Evolutionary conservation across 805 yeast species (phyloP).

Genomic region (Pichia kluyveri): DNA sequence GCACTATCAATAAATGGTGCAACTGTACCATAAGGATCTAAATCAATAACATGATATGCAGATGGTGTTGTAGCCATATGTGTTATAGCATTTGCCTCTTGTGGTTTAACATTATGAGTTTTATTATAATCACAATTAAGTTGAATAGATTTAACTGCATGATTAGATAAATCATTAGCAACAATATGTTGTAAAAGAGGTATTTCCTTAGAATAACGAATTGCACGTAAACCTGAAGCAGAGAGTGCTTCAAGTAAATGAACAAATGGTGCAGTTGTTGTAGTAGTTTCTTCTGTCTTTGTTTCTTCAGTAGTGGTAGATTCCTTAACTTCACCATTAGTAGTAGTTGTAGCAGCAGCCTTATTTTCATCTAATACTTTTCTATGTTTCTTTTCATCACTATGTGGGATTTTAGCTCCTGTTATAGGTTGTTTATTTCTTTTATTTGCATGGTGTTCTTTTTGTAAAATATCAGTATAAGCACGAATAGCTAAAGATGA

Average conservation of each 20-base stretch:
- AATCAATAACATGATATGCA: conserved; percentile 76
- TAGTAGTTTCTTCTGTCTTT: conserved; percentile 3
- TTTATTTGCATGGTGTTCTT: conserved; percentile 27
- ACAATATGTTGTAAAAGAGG: conserved; percentile 64
- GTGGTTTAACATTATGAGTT: conserved; percentile 51
- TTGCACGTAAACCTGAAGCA: conserved; percentile 92
- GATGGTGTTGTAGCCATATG: conserved; percentile 52
- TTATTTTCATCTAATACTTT: conserved; percentile 7
- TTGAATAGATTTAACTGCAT: conserved; percentile 76
- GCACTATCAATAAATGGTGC: conserved; percentile 94
- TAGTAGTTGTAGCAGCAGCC: conserved; percentile 4
- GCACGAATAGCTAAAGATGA: conserved; percentile 80
- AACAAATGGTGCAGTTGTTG: conserved; percentile 35
- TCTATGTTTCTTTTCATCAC: conserved; percentile 9
- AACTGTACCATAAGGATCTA: conserved; percentile 97
- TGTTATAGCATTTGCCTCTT: conserved; percentile 85
- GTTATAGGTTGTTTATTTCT: conserved; percentile 17
- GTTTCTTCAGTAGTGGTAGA: not conserved
- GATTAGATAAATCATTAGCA: conserved; percentile 84
- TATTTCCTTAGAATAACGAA: conserved; percentile 86
- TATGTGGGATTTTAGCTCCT: conserved; percentile 10
- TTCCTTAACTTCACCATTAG: not conserved
- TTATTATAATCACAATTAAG: conserved; percentile 63
- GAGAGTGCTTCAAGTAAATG: conserved; percentile 82
- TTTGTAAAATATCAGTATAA: conserved; percentile 56